Percentiles rank a stretch among this genome's conserved stretches.
These are phyloP conservation scores for Microdochium trichocladiopsis DNA, from an alignment of 2,329 filamentous ascomycete genomes.

Conservation along the genomic window DNA sequence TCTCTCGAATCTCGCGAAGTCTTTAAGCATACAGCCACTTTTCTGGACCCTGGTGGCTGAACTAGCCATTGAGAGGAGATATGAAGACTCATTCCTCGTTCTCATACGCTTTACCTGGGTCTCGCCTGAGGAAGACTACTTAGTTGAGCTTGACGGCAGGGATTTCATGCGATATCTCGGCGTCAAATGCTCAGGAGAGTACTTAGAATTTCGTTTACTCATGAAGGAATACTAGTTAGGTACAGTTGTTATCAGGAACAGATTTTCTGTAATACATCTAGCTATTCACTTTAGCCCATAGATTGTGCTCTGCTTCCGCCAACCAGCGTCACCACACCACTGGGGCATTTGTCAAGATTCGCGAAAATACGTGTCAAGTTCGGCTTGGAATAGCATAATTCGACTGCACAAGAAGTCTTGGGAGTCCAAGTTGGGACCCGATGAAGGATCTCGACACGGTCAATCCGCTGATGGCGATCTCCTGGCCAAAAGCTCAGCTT, in stretches of 20 bases:
- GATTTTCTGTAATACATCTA: not conserved
- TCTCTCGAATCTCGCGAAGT: not conserved
- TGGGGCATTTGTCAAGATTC: too few relatives aligned
- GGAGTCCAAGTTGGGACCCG: not conserved
- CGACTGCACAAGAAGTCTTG: too few relatives aligned
- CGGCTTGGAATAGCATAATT: not conserved
- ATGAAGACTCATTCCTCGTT: not conserved
- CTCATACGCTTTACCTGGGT: not conserved
- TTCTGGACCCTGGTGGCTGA: not conserved
- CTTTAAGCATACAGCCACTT: not conserved
- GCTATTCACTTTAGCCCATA: not conserved
- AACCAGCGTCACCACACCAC: too few relatives aligned
- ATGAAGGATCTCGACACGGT: not conserved
- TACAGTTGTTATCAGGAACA: not conserved
- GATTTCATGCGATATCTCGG: not conserved
- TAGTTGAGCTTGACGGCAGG: not conserved
- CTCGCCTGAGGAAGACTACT: not conserved
- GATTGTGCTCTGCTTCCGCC: not conserved
- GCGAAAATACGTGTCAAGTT: too few relatives aligned
- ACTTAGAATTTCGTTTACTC: not conserved
- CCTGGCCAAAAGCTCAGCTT: not conserved
- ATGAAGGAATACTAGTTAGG: not conserved
- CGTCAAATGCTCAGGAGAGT: not conserved
- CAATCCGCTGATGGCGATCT: not conserved
- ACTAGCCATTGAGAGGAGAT: not conserved